Conservation (phyloP, 495 filamentous ascomycete species). For the Daldinia grandis region DNA sequence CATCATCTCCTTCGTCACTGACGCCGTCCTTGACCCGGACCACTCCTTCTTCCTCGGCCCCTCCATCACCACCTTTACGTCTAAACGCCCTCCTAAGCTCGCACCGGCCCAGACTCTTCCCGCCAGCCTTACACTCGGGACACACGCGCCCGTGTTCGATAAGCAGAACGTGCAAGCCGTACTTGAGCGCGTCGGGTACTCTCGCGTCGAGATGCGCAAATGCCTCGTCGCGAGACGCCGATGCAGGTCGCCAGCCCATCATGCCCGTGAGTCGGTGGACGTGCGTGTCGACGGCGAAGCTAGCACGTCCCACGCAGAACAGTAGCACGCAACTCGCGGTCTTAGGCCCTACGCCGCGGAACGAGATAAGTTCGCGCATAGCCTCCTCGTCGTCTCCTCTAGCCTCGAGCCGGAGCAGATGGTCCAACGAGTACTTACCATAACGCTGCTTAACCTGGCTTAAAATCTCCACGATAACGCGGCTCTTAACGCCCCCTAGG, state of each 20-base stretch:
- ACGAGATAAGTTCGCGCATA: conserved; percentile 75
- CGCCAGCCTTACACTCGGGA: conserved; percentile 71
- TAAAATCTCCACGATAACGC: conserved; percentile 76
- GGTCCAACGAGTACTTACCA: conserved; percentile 71
- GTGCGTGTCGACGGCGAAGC: conserved; percentile 87
- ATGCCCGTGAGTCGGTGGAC: conserved; percentile 78
- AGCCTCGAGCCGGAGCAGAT: conserved; percentile 62
- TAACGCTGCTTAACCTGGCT: conserved; percentile 72
- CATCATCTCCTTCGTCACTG: not conserved
- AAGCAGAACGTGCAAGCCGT: conserved; percentile 80
- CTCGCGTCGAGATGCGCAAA: conserved; percentile 80
- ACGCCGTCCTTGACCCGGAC: not conserved
- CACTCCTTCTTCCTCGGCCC: not conserved
- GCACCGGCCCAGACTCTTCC: conserved; percentile 37
- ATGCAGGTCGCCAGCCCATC: conserved; percentile 76
- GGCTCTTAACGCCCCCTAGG: conserved; percentile 75
- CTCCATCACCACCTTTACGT: conserved; percentile 7
- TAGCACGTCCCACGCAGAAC: conserved; percentile 76
- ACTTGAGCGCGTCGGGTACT: conserved; percentile 83
- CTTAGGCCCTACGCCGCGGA: conserved; percentile 85
- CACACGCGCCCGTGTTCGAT: conserved; percentile 84
- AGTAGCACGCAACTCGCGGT: conserved; percentile 84
- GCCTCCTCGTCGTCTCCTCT: conserved; percentile 67
- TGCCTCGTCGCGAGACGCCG: conserved; percentile 69
- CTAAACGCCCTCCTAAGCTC: conserved; percentile 41